phyloP scores from a whole-genome alignment of 225 moss, liverwort and hornwort genomes.

The Climacium dendroides region DNA sequence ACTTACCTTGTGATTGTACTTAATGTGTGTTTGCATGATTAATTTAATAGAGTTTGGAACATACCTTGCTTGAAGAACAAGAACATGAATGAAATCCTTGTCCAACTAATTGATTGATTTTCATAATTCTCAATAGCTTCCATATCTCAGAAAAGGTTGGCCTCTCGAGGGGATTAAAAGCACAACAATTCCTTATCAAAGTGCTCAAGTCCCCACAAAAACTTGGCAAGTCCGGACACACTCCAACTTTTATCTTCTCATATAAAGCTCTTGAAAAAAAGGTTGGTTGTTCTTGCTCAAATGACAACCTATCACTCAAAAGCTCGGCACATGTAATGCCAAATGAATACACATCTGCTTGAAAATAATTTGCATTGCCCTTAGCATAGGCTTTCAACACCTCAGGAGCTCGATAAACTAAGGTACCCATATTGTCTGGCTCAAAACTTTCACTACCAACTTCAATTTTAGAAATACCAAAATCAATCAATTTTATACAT shows the following conservation, averaged over 20 bases:
- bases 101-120: background rate
- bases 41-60: background rate
- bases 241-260: background rate
- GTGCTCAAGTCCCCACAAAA: background rate
- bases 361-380: background rate
- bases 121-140: background rate
- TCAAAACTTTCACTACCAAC: background rate
- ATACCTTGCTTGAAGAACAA: background rate
- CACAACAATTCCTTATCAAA: background rate
- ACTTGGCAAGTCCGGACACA: background rate
- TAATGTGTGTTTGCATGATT: accelerated
- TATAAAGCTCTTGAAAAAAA: background rate
- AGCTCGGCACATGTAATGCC: background rate
- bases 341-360: background rate
- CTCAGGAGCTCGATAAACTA: background rate
- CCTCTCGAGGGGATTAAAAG: background rate
- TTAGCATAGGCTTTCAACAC: background rate
- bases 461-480: background rate
- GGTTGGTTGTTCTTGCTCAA: background rate
- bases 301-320: background rate
- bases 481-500: background rate
- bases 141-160: background rate
- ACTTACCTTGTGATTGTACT: too few relatives aligned
- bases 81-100: background rate
- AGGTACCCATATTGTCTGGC: background rate